Evolutionary conservation across 768 basidiomycete species (phyloP), one percentile per base, ranked within the genome.

Genomic region (Pisolithus marmoratus): DNA sequence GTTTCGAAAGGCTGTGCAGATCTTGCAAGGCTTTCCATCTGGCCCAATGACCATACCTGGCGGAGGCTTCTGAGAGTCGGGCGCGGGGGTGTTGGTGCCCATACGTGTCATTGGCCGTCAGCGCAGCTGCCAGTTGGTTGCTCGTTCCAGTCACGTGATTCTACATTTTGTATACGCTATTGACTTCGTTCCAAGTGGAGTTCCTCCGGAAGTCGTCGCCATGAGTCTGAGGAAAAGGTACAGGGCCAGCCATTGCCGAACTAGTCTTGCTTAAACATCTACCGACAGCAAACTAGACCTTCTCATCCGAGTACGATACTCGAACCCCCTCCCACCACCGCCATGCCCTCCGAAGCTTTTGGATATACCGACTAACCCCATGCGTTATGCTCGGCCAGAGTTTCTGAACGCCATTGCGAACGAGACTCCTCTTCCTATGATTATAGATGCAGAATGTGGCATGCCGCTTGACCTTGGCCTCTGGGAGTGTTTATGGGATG

Each of bases 341-440:
- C 93, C 96, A 76, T 97, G 90, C 76, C 96, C 96, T 6, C 95
- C 96, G 24, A 95, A 96, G 70, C 72, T 98, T 4, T 78, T 99
- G 61, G 81, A 95, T 53, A 87, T 97, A 50, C 84, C 88, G n/a
- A 96, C 95, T 31, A 81, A 89, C 63, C 86, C 93, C 5, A 78
- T 81, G 65, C 88, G 95, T 41, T 93, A 96, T 66, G 87, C 91
- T 15, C 80, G 81, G 19, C 87, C 91, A 6, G 89, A 89, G 59
- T 94, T 93, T 59, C 78, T 94, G 34, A 81, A 89, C 55, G 78
- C 84, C 6, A 72, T 96, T 36, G 87, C 89, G 0, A 82, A 84
- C 49, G 90, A 91, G 45, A 82, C 84, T 11, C 87, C 89, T 0
- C 66, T 96, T 19, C 95, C 96, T 0, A 94, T 98, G 91, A 87